Conservation (phyloP, 495 filamentous ascomycete species). For the Penicillium daleae region DNA sequence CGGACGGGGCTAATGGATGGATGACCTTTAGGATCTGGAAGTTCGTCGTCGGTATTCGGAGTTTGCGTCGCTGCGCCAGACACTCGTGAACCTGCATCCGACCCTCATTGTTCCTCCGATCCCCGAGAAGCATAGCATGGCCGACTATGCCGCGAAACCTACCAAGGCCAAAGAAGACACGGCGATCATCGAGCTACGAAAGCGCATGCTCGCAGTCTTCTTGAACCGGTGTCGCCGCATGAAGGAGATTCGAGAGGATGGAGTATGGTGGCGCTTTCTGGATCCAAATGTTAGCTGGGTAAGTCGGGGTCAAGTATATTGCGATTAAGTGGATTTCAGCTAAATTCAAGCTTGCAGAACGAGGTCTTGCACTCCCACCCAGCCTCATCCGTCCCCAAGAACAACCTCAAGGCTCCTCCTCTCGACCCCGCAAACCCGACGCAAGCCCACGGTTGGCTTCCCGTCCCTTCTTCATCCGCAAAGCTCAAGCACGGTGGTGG, state of each 20-base stretch:
- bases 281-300: slow-evolving; percentile 99
- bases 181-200: slow-evolving; percentile 91
- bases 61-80: slow-evolving; percentile 89
- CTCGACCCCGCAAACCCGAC: slow-evolving; percentile 90
- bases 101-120: slow-evolving; percentile 95
- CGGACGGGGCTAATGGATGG: slow-evolving; percentile 12
- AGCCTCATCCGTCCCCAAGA: slow-evolving; percentile 88
- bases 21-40: slow-evolving; percentile 74
- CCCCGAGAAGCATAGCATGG: slow-evolving; percentile 97
- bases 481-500: slow-evolving; percentile 67
- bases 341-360: slow-evolving; percentile 54
- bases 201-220: slow-evolving; percentile 95
- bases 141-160: slow-evolving; percentile 96
- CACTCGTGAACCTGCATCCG: slow-evolving; percentile 86
- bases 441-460: slow-evolving; percentile 85
- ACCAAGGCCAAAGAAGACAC: slow-evolving; percentile 97
- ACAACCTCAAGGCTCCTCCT: slow-evolving; percentile 89
- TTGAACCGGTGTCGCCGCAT: slow-evolving; percentile 89
- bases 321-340: neutral
- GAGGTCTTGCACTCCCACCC: slow-evolving; percentile 92
- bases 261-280: slow-evolving; percentile 95
- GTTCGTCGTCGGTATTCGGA: slow-evolving; percentile 95
- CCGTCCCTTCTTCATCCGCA: slow-evolving; percentile 79
- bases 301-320: slow-evolving; percentile 15
- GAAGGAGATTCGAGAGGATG: slow-evolving; percentile 91